Conservation (phyloP, 2,329 filamentous ascomycete genomes). For the Beauveria caledonica region DNA sequence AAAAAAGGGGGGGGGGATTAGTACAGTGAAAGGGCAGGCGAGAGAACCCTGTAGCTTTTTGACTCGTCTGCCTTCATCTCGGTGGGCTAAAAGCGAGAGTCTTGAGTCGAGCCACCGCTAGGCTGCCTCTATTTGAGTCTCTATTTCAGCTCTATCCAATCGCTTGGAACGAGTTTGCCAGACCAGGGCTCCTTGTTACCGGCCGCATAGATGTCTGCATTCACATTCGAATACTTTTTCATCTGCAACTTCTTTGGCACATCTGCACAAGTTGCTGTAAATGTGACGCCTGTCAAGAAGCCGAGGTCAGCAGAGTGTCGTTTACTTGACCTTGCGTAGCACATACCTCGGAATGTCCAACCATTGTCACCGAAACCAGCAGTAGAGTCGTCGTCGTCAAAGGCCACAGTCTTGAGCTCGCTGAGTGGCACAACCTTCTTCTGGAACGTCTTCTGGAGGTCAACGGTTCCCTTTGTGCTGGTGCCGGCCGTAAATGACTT, state of each 20-base stretch:
- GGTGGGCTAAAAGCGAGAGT: background rate
- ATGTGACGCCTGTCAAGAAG: background rate
- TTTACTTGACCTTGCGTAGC: background rate
- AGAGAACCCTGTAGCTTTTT: background rate
- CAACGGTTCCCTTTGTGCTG: background rate
- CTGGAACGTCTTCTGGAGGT: background rate
- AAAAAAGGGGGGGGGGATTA: background rate
- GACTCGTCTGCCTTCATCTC: background rate
- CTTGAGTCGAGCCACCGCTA: background rate
- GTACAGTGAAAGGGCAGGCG: background rate
- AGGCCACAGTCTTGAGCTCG: background rate
- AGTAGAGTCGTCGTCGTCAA: background rate
- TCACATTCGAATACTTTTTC: background rate
- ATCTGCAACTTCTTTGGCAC: background rate
- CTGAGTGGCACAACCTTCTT: background rate
- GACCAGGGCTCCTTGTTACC: background rate
- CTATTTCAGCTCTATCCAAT: background rate
- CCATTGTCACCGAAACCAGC: background rate
- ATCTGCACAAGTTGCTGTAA: background rate
- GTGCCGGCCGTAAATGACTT: background rate
- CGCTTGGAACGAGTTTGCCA: background rate
- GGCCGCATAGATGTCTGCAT: background rate
- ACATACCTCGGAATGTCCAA: background rate
- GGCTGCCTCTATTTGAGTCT: background rate
- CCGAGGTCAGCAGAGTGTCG: background rate